Base-by-base conservation (phyloP, 768 basidiomycete species). In the Hygrophorus russula region DNA sequence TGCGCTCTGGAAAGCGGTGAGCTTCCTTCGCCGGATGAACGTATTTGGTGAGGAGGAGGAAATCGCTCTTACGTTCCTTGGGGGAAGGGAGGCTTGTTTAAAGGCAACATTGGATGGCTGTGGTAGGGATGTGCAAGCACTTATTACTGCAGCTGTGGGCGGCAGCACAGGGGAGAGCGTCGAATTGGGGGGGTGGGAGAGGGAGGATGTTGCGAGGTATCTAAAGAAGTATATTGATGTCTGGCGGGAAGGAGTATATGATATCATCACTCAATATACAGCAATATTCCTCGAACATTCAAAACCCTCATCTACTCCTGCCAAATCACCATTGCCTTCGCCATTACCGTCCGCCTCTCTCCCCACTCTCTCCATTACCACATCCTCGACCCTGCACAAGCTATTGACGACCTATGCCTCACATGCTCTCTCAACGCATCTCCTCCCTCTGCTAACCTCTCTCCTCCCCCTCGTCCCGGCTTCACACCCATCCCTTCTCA, bases 181-280 rank as follows among this genome's bases (percentile, higher is more conserved):
- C 45, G 69, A 65, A 47, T 59, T 68, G 46, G 73, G 74, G 34
- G 78, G 81, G 39, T 62, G 73, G 41, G 77, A 82, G 46, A 73
- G 71, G 45, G 80, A 82, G 46, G 86, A 88, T 45, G 68, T 86
- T 35, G 76, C 82, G 29, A 66, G 81, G 29, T 91, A 81, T 62
- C 67, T 94, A 49, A 82, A 88, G 54, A 82, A 78, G 56, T 92
- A 90, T 60, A 78, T 94, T 50, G 93, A 94, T 55, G 61, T 80
- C 9, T 96, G 93, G 82, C 70, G 92, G 41, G 93, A 97, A 63
- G 82, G 86, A 36, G 84, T 90, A 15, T 86, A 93, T 63, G 91
- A 97, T 59, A 77, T 93, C 59, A 73, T 94, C 51, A 85, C 85
- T 12, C 91, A 94, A 56, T 96, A 80, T 53, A 73, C 82, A 2